Percentiles rank a stretch among this genome's conserved stretches.
Conservation (phyloP, 306 rosid genomes). For the Gastrolobium villosum region DNA sequence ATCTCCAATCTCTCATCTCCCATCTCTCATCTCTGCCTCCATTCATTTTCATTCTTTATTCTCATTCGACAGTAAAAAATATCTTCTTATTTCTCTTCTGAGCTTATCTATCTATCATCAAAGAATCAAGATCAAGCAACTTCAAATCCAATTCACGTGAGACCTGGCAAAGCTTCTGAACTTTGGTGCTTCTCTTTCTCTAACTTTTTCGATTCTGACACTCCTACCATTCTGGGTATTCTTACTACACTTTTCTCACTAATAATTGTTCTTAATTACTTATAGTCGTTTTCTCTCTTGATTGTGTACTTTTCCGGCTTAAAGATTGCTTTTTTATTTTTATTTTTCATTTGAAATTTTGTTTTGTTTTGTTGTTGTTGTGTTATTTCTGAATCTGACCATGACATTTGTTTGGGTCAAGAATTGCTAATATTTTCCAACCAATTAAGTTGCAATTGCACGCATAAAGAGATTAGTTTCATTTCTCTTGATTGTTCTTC, state of each 20-base stretch:
- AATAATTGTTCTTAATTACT: background rate
- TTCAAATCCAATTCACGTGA: constrained; percentile 24
- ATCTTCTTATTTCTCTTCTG: background rate
- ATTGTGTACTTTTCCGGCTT: constrained; percentile 5
- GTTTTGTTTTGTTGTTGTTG: constrained; percentile 8
- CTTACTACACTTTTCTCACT: background rate
- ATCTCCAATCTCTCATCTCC: too few relatives aligned
- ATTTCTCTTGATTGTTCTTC: constrained; percentile 10
- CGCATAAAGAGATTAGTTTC: constrained; percentile 7
- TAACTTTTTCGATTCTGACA: background rate
- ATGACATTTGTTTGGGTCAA: background rate
- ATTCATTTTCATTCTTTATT: too few relatives aligned
- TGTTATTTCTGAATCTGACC: constrained; percentile 28
- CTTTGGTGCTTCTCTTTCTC: constrained; percentile 30
- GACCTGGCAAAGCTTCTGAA: constrained; percentile 43
- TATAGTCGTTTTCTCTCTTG: background rate
- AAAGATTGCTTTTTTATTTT: constrained; percentile 10
- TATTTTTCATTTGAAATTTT: background rate
- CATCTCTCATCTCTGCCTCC: too few relatives aligned
- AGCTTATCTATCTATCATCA: background rate
- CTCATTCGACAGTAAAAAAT: background rate
- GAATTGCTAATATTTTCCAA: background rate
- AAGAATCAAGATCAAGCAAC: background rate
- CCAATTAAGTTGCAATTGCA: background rate
- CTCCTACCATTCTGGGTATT: constrained; percentile 38